These are phyloP conservation scores for Schizochytrium sp. DNA, from an alignment of 108 stramenopile genomes.

Conservation along the genomic window DNA sequence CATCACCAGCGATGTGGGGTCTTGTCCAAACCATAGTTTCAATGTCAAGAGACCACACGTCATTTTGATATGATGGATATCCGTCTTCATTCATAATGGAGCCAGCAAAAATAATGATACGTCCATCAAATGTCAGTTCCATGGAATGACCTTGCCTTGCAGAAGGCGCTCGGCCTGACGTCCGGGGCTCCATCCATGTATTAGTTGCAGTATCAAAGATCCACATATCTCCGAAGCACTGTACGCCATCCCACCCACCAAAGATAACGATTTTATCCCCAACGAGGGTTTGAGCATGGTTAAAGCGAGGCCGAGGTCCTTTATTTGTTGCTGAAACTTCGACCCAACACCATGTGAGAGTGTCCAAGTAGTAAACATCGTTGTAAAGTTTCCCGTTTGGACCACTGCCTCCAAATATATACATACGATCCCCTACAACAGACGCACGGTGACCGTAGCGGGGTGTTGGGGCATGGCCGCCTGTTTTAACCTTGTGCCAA, in stretches of 20 bases:
- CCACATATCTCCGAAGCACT: slow-evolving; percentile 77
- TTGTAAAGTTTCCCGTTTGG: slow-evolving; percentile 69
- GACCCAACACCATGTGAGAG: slow-evolving; percentile 77
- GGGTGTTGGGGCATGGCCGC: slow-evolving; percentile 70
- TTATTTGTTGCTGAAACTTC: slow-evolving; percentile 70
- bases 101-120: slow-evolving; percentile 76
- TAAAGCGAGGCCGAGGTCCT: slow-evolving; percentile 72
- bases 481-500: slow-evolving; percentile 76
- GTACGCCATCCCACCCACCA: slow-evolving; percentile 80
- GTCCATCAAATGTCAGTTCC: slow-evolving; percentile 71
- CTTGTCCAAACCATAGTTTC: slow-evolving; percentile 76
- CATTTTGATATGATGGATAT: slow-evolving; percentile 69
- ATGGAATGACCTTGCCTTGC: slow-evolving; percentile 74
- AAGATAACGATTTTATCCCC: slow-evolving; percentile 80
- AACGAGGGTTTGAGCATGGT: slow-evolving; percentile 73
- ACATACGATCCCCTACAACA: slow-evolving; percentile 72
- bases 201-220: slow-evolving; percentile 74
- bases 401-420: slow-evolving; percentile 78
- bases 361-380: slow-evolving; percentile 77
- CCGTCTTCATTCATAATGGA: slow-evolving; percentile 64
- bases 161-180: slow-evolving; percentile 70
- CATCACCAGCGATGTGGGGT: slow-evolving; percentile 11
- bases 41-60: slow-evolving; percentile 74
- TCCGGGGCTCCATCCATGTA: slow-evolving; percentile 71
- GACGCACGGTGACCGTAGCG: slow-evolving; percentile 65